Base-by-base conservation (phyloP, 1,139 yeast species). In the Taphrina confusa region DNA sequence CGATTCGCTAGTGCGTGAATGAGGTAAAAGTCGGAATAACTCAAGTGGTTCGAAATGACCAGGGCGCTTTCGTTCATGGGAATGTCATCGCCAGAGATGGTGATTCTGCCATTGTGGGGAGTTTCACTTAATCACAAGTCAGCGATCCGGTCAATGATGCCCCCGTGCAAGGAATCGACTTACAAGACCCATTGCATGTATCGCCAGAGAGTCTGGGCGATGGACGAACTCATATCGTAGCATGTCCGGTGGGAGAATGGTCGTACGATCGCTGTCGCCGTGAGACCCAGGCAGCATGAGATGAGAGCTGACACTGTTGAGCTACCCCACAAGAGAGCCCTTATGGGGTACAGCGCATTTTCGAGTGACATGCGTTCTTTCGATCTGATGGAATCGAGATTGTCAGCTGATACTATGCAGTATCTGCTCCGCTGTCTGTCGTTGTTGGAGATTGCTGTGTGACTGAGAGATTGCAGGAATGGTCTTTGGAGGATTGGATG, bases 1-100 rank as follows among this genome's bases (percentile, higher is more conserved):
- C 69, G 72, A 37, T 69, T 69, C 27, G 16, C 57, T 36, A 42
- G 50, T 12, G 51, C 39, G 50, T 57, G 51, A 58, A 58, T 58
- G 30, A 58, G 58, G 33, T 46, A 33, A 34, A 51, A 58, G 27
- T 58, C 61, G 11, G 55, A 44, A 59, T 49, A 63, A 60, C 36
- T 42, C 49, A 30, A 47, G 30, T 44, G 51, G 51, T 25, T 61
- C 62, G 56, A 56, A 44, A 16, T 61, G 62, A 12, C 65, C 46
- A 4, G 63, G 52, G 9, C 61, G 25, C 46, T 57, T 28, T 50
- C 57, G 45, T 30, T 37, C n/a, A 20, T 18, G 12, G 60, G 60
- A n/a, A 56, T 27, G 37, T 54, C 39, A 49, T 61, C 60, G 1
- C 60, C 60, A 20, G 51, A 54, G 14, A 61, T 11, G 25, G 63